Conservation (phyloP, 768 basidiomycete species). For the Boletus huronensis region DNA sequence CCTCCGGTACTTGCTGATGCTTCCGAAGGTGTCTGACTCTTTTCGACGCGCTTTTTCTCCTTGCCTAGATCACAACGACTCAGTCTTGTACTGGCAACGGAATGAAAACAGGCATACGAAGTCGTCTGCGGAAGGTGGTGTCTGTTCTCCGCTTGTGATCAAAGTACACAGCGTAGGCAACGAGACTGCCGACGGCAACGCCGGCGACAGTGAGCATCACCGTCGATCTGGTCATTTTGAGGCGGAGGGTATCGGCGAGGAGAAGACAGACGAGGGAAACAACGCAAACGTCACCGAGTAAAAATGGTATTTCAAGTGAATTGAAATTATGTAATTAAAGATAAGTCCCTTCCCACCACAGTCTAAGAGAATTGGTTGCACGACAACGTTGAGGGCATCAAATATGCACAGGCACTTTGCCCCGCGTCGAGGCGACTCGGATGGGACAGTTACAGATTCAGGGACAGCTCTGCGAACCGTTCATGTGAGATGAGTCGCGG, state of each 20-base stretch:
- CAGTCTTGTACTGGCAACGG: background rate
- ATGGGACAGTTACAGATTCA: background rate
- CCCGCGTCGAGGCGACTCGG: background rate
- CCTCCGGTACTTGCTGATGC: constrained; percentile 21
- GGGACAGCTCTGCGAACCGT: background rate
- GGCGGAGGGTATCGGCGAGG: background rate
- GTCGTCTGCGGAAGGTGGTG: constrained; percentile 77
- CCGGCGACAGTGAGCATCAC: constrained; percentile 40
- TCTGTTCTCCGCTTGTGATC: constrained; percentile 94
- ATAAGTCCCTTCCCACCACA: background rate
- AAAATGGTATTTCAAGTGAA: constrained; percentile 7
- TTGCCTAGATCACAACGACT: constrained; percentile 54
- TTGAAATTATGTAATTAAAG: constrained; percentile 23
- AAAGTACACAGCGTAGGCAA: constrained; percentile 90
- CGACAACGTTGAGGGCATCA: background rate
- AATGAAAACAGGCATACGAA: constrained; percentile 54
- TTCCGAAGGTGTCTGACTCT: constrained; percentile 51
- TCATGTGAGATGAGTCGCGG: background rate
- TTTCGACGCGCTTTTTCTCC: constrained; percentile 86
- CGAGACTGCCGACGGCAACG: constrained; percentile 48
- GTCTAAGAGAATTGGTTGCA: background rate
- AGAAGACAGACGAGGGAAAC: constrained; percentile 11
- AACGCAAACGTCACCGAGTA: constrained; percentile 5
- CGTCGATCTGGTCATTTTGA: constrained; percentile 33
- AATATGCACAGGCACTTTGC: background rate